Percentiles rank a stretch among this genome's conserved stretches.
Conservation (phyloP, 202 grass and related monocot species). For the Elaeis oleifera region DNA sequence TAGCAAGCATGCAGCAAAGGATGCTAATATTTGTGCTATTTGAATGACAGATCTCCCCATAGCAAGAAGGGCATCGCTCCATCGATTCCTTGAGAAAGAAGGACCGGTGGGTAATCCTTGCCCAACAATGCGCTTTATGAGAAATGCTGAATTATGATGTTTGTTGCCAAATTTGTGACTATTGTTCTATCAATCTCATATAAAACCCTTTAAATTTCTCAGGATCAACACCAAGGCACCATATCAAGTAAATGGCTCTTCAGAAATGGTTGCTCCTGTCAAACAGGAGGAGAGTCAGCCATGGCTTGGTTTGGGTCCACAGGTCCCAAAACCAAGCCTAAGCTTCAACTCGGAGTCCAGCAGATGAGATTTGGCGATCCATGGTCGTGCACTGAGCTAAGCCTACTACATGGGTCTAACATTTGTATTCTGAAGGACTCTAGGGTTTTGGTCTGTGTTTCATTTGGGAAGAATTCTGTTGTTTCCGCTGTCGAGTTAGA, state of each 20-base stretch:
- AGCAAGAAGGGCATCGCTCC: constrained; percentile 74
- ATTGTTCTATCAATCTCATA: too few relatives aligned
- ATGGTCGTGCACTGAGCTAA: too few relatives aligned
- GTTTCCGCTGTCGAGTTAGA: too few relatives aligned
- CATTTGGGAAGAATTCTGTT: too few relatives aligned
- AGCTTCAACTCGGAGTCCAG: too few relatives aligned
- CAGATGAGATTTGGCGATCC: too few relatives aligned
- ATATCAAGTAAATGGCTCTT: constrained; percentile 37
- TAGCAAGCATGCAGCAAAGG: not conserved
- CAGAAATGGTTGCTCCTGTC: constrained; percentile 20
- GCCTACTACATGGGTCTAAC: too few relatives aligned
- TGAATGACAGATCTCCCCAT: constrained; percentile 68
- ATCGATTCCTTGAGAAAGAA: constrained; percentile 93
- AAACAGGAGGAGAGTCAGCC: constrained; percentile 58
- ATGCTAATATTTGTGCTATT: not conserved
- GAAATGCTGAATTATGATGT: constrained; percentile 12
- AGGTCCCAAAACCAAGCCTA: not conserved
- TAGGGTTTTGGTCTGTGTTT: too few relatives aligned
- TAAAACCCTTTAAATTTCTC: not conserved
- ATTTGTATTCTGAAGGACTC: too few relatives aligned
- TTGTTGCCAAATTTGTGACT: not conserved
- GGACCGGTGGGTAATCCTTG: constrained; percentile 40
- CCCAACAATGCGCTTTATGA: not conserved
- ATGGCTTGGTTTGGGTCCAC: constrained; percentile 66
- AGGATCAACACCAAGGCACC: constrained; percentile 62